Evolutionary conservation across 2,329 filamentous ascomycete genomes (phyloP).

Genomic region (Trichoderma arundinaceum): DNA sequence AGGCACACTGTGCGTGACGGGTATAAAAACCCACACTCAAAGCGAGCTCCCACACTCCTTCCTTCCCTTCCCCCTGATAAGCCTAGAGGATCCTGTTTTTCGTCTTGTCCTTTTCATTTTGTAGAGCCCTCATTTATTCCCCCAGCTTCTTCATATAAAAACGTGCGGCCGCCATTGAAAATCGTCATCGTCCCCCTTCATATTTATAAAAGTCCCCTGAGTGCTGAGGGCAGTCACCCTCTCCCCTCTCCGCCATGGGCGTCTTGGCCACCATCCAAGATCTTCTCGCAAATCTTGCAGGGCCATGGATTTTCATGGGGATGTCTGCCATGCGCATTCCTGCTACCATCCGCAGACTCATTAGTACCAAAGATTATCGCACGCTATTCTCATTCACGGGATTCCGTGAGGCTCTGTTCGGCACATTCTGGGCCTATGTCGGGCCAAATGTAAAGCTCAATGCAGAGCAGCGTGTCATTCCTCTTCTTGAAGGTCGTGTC

Average conservation of each 20-base stretch:
- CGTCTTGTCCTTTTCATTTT: not conserved
- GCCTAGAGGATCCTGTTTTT: not conserved
- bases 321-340: constrained; percentile 58
- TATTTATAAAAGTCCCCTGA: constrained; percentile 6
- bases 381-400: constrained; percentile 50
- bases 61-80: constrained; percentile 14
- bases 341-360: constrained; percentile 52
- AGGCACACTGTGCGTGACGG: constrained; percentile 24
- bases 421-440: constrained; percentile 62
- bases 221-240: not conserved
- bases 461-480: constrained; percentile 49
- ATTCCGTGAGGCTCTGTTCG: constrained; percentile 62
- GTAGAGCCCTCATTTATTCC: not conserved
- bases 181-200: not conserved
- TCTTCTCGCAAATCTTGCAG: constrained; percentile 46
- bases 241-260: constrained; percentile 36
- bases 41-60: constrained; percentile 24
- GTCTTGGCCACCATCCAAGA: constrained; percentile 37
- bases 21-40: constrained; percentile 35
- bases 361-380: constrained; percentile 43
- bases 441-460: constrained; percentile 57
- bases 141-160: not conserved
- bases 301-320: constrained; percentile 61
- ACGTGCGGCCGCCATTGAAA: not conserved
- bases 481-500: constrained; percentile 22